Evolutionary conservation across 2,329 filamentous ascomycete genomes (phyloP), one percentile per base, ranked within the genome.

Genomic region (Diplodia mutila): DNA sequence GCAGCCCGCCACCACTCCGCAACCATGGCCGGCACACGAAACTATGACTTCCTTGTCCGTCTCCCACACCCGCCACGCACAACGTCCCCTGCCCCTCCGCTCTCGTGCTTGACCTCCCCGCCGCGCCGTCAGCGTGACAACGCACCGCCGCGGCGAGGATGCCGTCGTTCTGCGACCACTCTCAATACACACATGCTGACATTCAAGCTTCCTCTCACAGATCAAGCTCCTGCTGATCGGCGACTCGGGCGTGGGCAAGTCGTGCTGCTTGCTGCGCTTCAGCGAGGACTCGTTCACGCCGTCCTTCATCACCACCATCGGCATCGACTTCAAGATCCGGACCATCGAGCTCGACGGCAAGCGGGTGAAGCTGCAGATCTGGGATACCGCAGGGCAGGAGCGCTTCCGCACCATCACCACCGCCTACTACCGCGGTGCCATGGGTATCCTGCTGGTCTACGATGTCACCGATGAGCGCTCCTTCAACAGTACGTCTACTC

Each of bases 241-340:
- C 81, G 94, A 97, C 85, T 97, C 93, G 61, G 94, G 94, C 77
- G 94, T 97, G 70, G 94, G 94, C 80, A 97, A 97, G 84, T 97
- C 94, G 73, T 97, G 94, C 89, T 97, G 94, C 83, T 87, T 97
- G 80, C 85, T 97, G 78, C 92, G 94, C 75, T 97, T 97, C 85
- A 97, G 93, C 82, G 94, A 97, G 84, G 94, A 97, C 85, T 96
- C 92, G 55, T 97, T 97, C 84, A 97, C 94, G 65, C 94, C 94
- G 52, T 97, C 93, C 74, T 97, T 97, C 86, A 97, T 97, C 85
- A 97, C 94, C 70, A 99, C 95, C 71, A 99, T 99, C 82, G 95
- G 95, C 74, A 98, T 99, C 85, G 95, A 99, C 84, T 99, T 99
- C 86, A 99, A 99, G 87, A 99, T 99, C 80, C 89, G 95, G 73